Base-by-base conservation (phyloP, 2,329 filamentous ascomycete genomes). In the Colletotrichum brevisporum region DNA sequence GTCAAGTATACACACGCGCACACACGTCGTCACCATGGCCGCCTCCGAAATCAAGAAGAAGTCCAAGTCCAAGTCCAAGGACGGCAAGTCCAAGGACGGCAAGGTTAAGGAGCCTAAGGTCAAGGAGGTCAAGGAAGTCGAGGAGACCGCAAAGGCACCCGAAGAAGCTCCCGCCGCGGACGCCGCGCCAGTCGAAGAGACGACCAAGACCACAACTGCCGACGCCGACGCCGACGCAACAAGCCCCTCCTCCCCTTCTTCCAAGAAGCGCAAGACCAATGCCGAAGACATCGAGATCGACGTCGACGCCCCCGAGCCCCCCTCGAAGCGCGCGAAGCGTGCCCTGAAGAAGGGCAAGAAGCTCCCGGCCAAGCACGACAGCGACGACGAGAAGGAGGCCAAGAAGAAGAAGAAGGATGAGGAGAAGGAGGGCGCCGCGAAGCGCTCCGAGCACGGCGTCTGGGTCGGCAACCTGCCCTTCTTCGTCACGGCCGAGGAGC, bases 401-500 rank as follows among this genome's bases (percentile, higher is more conserved):
- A 73, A 77, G 54, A 76, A 76, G 67, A 76, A 77, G 66, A 81
- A 83, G 66, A 75, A 72, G 78, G 82, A 81, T 69, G 80, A 82
- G 31, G 75, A 77, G 55, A 79, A 79, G 71, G 79, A 73, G 59
- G 83, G 86, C 62, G 62, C 71, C 21, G 65, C 63, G 9, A 84
- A 87, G 73, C 91, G 94, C 69, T 96, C 94, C 10, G 90, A 93
- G 18, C 90, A 94, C 80, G 94, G 94, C 71, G 89, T 99, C 73
- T 99, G 96, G 96, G 93, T 99, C 74, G 96, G 97, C 75, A 99
- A 99, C 81, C 83, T 99, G 71, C 89, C 92, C n/a, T 99, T 95
- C 85, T 89, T 88, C 54, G 85, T 92, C 48, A 96, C 92, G 52
- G 90, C 92, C 68, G 84, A 89, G 13, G 90, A 94, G 71, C 83